Conservation (phyloP, 441 rosid genomes). For the Pelargonium citronellum region DNA sequence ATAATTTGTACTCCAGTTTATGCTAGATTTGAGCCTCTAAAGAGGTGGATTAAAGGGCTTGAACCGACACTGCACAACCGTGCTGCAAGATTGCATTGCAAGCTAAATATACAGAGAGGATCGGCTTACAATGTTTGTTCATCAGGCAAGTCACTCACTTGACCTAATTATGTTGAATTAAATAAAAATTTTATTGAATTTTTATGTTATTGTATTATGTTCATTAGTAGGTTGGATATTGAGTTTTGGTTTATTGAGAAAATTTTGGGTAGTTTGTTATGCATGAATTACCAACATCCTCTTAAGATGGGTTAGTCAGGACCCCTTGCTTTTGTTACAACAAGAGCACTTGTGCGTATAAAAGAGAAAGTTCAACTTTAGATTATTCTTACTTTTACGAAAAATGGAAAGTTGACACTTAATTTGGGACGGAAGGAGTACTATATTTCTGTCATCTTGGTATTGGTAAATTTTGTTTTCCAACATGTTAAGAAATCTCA, state of each 20-base stretch:
- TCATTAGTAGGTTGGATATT: background rate
- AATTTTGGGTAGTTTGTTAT: background rate
- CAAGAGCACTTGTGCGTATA: too few relatives aligned
- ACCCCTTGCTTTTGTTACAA: too few relatives aligned
- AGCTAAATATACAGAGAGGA: constrained; percentile 8
- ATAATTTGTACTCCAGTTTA: constrained; percentile 13
- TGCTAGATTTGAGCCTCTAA: constrained; percentile 21
- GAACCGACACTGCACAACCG: constrained; percentile 9
- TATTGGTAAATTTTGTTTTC: background rate
- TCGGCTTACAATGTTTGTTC: constrained; percentile 15
- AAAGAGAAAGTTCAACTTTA: too few relatives aligned
- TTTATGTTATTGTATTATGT: background rate
- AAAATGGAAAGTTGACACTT: too few relatives aligned
- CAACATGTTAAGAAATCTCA: too few relatives aligned
- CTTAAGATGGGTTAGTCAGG: too few relatives aligned
- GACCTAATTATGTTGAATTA: background rate
- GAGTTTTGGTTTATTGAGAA: background rate
- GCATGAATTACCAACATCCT: too few relatives aligned
- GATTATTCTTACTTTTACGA: too few relatives aligned
- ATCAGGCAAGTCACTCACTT: constrained; percentile 26
- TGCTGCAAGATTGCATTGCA: constrained; percentile 15
- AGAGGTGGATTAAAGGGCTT: constrained; percentile 21
- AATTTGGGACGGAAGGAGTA: too few relatives aligned
- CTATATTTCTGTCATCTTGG: background rate
- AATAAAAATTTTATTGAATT: too few relatives aligned